A percentile compares a stretch with the other conserved stretches of the same genome.
Evolutionary conservation across 1,284 basidiomycete genomes (phyloP).

Genomic region (Boletus semigastroideus): DNA sequence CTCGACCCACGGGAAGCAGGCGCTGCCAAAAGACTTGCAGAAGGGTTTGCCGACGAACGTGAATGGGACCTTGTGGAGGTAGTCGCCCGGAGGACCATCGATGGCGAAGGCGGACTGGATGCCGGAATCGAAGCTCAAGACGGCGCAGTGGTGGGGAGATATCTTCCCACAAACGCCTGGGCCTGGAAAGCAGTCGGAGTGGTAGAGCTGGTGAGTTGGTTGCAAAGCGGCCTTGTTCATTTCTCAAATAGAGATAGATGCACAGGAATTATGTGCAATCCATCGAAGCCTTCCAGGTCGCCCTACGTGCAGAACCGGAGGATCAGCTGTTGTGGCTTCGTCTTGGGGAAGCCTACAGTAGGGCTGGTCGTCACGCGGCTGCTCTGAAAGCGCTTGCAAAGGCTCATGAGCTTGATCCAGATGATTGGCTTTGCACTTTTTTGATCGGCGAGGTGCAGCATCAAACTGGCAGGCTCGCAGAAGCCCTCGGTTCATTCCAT

Average conservation of each 20-base stretch:
- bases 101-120: constrained; percentile 83
- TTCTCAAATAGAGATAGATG: constrained; percentile 47
- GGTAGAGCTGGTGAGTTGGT: constrained; percentile 77
- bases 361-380: constrained; percentile 85
- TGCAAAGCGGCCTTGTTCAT: not conserved
- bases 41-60: constrained; percentile 88
- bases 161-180: constrained; percentile 87
- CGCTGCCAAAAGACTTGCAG: constrained; percentile 82
- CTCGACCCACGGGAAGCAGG: constrained; percentile 87
- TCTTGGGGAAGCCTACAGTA: constrained; percentile 90
- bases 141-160: constrained; percentile 46
- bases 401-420: constrained; percentile 66
- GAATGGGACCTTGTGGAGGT: constrained; percentile 98
- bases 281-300: constrained; percentile 86
- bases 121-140: constrained; percentile 53
- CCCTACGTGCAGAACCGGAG: constrained; percentile 77
- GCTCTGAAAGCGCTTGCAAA: constrained; percentile 85
- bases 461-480: constrained; percentile 73
- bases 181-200: constrained; percentile 98
- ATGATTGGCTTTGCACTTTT: constrained; percentile 85
- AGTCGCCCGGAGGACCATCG: constrained; percentile 88
- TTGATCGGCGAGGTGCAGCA: constrained; percentile 86
- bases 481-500: constrained; percentile 72
- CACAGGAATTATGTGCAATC: constrained; percentile 76
- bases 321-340: constrained; percentile 86